A percentile compares a stretch with the other conserved stretches of the same genome.
Evolutionary conservation across 352 stramenopile genomes (phyloP).

Genomic region (Phytopythium aichiense): DNA sequence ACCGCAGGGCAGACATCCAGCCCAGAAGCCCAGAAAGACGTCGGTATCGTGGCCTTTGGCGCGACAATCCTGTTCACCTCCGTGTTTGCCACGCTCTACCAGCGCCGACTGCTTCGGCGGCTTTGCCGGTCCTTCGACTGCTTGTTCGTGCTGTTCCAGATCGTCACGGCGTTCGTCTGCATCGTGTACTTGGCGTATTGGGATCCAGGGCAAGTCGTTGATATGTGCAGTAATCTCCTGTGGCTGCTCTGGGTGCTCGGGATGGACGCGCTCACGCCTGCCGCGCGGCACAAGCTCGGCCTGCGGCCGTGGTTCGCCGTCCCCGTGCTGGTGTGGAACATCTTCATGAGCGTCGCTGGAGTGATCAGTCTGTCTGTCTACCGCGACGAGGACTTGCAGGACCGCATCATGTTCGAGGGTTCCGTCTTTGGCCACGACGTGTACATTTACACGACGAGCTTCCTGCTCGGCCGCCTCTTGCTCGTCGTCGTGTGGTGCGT

Average conservation of each 20-base stretch:
- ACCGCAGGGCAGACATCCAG: too few relatives aligned
- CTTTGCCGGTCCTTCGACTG: slow-evolving; percentile 6
- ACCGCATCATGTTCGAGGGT: background rate
- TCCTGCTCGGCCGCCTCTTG: slow-evolving; percentile 2
- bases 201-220: background rate
- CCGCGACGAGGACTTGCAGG: background rate
- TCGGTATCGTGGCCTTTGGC: background rate
- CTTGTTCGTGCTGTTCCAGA: slow-evolving; percentile 4
- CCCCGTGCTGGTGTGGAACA: slow-evolving; percentile 2
- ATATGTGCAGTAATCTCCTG: background rate
- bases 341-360: background rate
- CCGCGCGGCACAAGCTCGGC: background rate
- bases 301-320: background rate
- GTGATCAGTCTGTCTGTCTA: background rate
- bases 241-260: slow-evolving; percentile 3
- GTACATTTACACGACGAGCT: background rate
- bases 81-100: background rate
- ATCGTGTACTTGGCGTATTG: background rate
- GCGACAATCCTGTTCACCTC: background rate
- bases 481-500: slow-evolving; percentile 3
- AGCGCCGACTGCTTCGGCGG: background rate
- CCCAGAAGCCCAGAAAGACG: background rate
- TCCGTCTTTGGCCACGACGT: background rate
- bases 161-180: background rate
- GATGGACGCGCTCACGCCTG: slow-evolving; percentile 1